Percentiles rank a stretch among this genome's conserved stretches.
Evolutionary conservation across 2,329 filamentous ascomycete species (phyloP).

Genomic region (Sclerotinia glacialis): DNA sequence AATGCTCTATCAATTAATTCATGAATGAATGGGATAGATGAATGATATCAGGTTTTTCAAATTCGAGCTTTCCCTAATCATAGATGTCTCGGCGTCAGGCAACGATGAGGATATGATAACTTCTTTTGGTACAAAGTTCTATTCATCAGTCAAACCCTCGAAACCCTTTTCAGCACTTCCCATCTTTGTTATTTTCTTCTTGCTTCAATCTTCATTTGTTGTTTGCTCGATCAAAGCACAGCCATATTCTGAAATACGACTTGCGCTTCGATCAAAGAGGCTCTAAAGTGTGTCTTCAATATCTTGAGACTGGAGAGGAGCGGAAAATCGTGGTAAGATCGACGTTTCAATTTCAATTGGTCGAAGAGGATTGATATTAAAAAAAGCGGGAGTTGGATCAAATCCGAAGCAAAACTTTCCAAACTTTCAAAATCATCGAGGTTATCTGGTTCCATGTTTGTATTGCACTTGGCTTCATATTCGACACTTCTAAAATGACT

Average conservation of each 20-base stretch:
- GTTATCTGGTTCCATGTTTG: not conserved
- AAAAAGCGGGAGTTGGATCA: not conserved
- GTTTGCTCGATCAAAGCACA: not conserved
- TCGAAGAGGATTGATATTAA: not conserved
- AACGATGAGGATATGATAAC: slow-evolving; percentile 4
- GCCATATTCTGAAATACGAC: not conserved
- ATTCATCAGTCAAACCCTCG: not conserved
- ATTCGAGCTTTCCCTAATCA: not conserved
- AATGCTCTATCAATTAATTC: not conserved
- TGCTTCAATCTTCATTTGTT: not conserved
- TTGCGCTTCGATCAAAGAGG: not conserved
- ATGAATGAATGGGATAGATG: not conserved
- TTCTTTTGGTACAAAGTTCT: not conserved
- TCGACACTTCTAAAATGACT: too few relatives aligned
- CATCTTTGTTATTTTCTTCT: not conserved
- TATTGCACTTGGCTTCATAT: not conserved
- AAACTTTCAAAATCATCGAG: too few relatives aligned
- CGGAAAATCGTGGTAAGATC: not conserved
- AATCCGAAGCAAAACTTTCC: too few relatives aligned
- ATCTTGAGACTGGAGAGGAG: not conserved
- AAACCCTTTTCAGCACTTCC: not conserved
- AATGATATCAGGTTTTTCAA: not conserved
- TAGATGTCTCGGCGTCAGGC: not conserved
- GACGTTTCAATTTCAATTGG: not conserved
- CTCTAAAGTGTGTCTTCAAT: not conserved